Evolutionary conservation across 495 filamentous ascomycete genomes (phyloP).

Genomic region (Astrothelium macrocarpum): DNA sequence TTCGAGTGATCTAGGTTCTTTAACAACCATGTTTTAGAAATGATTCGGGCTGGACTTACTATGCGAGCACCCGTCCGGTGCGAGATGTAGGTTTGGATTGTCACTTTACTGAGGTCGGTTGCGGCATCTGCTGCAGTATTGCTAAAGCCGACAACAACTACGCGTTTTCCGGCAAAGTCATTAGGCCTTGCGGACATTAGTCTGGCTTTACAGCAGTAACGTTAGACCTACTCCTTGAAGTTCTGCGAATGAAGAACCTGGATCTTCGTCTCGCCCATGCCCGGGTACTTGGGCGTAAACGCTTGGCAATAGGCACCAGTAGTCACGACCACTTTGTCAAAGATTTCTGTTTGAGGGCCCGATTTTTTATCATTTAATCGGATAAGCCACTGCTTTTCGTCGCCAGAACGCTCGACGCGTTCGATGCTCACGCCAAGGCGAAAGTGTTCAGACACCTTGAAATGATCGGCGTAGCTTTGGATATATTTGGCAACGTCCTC

Average conservation of each 20-base stretch:
- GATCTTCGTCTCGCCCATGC: conserved; percentile 3
- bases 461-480: conserved; percentile 3
- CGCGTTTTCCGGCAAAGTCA: background rate
- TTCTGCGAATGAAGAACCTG: conserved; percentile 4
- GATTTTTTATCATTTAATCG: background rate
- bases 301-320: background rate
- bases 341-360: background rate
- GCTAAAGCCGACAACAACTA: conserved; percentile 3
- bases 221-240: conserved; percentile 4
- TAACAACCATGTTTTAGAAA: background rate
- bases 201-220: background rate
- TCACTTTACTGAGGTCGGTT: background rate
- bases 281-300: conserved; percentile 1
- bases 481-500: background rate
- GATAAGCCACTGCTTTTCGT: background rate
- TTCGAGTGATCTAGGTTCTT: conserved; percentile 2
- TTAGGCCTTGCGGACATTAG: conserved; percentile 1
- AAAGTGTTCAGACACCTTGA: background rate
- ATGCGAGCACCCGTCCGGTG: conserved; percentile 1
- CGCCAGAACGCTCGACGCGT: conserved; percentile 4
- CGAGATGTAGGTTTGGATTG: background rate
- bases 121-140: conserved; percentile 1
- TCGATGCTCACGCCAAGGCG: background rate
- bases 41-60: conserved; percentile 1
- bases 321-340: conserved; percentile 3